These are phyloP conservation scores for Crithidia sp. DNA, from an alignment of 208 protist species.

Conservation along the genomic window DNA sequence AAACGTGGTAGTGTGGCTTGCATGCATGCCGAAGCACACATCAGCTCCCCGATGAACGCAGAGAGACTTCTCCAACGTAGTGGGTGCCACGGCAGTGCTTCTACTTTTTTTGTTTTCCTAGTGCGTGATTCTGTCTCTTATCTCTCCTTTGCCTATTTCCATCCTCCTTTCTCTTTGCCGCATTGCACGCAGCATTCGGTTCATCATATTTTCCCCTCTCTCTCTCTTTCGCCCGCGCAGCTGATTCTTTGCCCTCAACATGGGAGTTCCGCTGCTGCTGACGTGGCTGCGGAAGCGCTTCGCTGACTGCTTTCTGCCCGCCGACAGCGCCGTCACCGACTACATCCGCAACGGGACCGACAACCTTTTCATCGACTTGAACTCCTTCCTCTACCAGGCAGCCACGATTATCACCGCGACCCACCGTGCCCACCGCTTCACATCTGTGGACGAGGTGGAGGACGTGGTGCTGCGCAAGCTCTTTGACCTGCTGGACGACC, in stretches of 20 bases:
- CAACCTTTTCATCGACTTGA: constrained; percentile 88
- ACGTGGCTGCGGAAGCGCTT: constrained; percentile 86
- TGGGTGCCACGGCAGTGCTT: background rate
- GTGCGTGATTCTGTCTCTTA: background rate
- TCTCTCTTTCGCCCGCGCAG: too few relatives aligned
- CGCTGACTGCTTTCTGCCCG: constrained; percentile 79
- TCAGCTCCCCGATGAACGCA: too few relatives aligned
- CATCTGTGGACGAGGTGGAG: constrained; percentile 61
- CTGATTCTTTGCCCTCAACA: constrained; percentile 30
- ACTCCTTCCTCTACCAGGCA: constrained; percentile 85
- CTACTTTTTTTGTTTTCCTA: constrained; percentile 14
- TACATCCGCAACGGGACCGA: constrained; percentile 37
- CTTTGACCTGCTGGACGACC: constrained; percentile 82
- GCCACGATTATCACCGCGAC: constrained; percentile 59
- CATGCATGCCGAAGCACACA: too few relatives aligned
- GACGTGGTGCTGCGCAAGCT: constrained; percentile 71
- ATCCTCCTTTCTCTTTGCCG: background rate
- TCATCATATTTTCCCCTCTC: background rate
- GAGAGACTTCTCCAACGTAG: too few relatives aligned
- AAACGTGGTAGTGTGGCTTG: too few relatives aligned
- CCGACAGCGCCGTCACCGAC: constrained; percentile 35
- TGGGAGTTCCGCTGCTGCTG: constrained; percentile 88
- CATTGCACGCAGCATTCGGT: too few relatives aligned
- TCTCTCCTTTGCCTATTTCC: background rate
- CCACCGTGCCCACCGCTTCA: constrained; percentile 41